phyloP scores from a whole-genome alignment of 73 alveolate species.

The Breviolum minutum region DNA sequence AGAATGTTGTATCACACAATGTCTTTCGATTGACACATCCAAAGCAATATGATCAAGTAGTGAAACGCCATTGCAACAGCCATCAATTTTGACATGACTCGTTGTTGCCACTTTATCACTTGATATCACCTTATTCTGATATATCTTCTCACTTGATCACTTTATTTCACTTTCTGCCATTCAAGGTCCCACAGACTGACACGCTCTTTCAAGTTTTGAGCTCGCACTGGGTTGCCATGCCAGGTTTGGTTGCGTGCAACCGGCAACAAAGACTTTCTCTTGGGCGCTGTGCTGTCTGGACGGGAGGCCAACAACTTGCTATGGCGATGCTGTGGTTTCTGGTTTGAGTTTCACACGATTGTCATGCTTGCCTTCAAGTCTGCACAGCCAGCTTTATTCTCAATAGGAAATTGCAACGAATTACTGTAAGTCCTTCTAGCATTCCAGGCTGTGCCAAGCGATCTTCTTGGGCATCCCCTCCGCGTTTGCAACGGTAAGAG shows the following conservation, averaged over 20 bases:
- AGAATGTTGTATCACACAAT: no score
- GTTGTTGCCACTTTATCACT: no score
- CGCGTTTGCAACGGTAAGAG: neutral
- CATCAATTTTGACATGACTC: no score
- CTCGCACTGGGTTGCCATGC: neutral
- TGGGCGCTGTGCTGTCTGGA: slow-evolving; percentile 51
- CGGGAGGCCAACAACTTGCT: slow-evolving; percentile 1
- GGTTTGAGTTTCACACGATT: no score
- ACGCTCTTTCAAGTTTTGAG: neutral
- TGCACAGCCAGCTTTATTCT: neutral
- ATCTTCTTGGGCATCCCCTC: slow-evolving; percentile 13
- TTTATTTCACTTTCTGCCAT: no score
- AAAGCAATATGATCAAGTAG: no score
- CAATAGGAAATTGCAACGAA: neutral
- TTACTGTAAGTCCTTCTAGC: neutral
- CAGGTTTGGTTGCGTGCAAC: slow-evolving; percentile 46
- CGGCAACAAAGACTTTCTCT: slow-evolving; percentile 6
- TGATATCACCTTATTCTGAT: no score
- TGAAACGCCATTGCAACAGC: no score
- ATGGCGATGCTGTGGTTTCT: neutral
- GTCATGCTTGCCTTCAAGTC: no score
- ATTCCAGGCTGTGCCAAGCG: slow-evolving; percentile 31
- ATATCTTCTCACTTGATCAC: no score
- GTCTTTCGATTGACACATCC: no score
- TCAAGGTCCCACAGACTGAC: no score